A percentile compares a stretch with the other conserved stretches of the same genome.
phyloP scores from a whole-genome alignment of 164 flowering plant species.

The Umbilicus rupestris region DNA sequence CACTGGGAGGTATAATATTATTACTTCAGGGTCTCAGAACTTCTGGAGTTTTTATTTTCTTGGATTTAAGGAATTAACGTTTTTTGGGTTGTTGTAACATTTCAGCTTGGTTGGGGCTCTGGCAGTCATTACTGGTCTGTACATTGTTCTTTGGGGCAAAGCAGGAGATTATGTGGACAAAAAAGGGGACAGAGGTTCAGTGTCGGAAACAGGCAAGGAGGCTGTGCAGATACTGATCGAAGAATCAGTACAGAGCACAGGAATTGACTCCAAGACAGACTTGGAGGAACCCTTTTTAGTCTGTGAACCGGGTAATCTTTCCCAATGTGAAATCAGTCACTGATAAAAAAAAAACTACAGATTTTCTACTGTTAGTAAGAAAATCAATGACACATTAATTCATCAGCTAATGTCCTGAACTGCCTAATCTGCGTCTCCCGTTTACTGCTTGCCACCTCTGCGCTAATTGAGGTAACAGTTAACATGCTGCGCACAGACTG shows the following conservation, averaged over 20 bases:
- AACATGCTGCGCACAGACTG: neutral
- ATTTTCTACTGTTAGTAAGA: neutral
- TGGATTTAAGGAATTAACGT: neutral
- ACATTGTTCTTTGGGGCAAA: conserved; percentile 71
- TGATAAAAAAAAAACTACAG: neutral
- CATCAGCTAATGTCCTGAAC: neutral
- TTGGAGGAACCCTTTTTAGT: conserved; percentile 13
- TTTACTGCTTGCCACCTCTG: neutral
- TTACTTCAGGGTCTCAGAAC: neutral
- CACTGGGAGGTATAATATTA: conserved; percentile 39
- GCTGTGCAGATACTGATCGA: conserved; percentile 1
- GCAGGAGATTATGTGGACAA: conserved; percentile 29
- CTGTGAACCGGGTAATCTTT: neutral
- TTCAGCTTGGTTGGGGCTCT: conserved; percentile 48
- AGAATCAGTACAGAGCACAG: conserved; percentile 8
- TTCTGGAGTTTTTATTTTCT: neutral
- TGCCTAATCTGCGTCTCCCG: neutral
- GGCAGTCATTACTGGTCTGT: conserved; percentile 48
- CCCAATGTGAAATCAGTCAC: conserved; percentile 6
- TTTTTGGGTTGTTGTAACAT: neutral
- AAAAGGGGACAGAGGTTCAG: conserved; percentile 8
- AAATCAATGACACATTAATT: neutral
- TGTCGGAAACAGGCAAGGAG: conserved; percentile 1
- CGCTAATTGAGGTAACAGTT: neutral
- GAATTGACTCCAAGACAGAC: conserved; percentile 1